phyloP scores from a whole-genome alignment of 495 filamentous ascomycete genomes.

The Hyaloscypha variabilis region DNA sequence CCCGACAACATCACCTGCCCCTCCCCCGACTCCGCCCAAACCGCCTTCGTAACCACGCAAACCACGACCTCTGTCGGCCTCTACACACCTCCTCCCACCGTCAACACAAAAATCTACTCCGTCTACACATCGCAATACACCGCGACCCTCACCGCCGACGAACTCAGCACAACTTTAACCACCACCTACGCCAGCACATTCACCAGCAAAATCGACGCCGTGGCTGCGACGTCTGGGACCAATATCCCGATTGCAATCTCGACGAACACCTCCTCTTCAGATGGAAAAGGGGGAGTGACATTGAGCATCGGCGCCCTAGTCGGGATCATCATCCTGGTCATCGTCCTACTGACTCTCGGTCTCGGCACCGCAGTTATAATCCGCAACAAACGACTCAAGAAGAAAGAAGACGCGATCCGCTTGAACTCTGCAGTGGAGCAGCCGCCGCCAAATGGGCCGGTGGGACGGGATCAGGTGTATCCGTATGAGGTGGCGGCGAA shows the following conservation, averaged over 20 bases:
- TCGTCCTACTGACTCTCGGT: not conserved
- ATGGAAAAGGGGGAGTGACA: not conserved
- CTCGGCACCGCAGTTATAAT: conserved; percentile 9
- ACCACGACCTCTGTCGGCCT: conserved; percentile 13
- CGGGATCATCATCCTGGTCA: conserved; percentile 11
- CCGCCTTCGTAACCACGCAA: not conserved
- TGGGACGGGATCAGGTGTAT: conserved; percentile 25
- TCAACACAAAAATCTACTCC: conserved; percentile 15
- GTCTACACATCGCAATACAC: conserved; percentile 14
- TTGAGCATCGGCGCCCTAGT: conserved; percentile 10
- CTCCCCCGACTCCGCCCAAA: not conserved
- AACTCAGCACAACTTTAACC: conserved; percentile 14
- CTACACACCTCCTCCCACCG: conserved; percentile 22
- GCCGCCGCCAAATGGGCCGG: conserved; percentile 25
- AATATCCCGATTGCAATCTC: not conserved
- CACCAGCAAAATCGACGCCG: conserved; percentile 14
- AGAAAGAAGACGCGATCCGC: conserved; percentile 11
- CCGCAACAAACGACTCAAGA: conserved; percentile 1
- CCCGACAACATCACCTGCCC: conserved; percentile 12
- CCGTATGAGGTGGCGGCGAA: conserved; percentile 20
- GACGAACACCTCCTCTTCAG: not conserved
- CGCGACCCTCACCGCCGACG: conserved; percentile 4
- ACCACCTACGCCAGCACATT: conserved; percentile 21
- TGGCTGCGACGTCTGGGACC: not conserved
- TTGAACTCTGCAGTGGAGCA: not conserved